Base-by-base conservation (phyloP, 257 asterid genomes). In the Lantana camara region DNA sequence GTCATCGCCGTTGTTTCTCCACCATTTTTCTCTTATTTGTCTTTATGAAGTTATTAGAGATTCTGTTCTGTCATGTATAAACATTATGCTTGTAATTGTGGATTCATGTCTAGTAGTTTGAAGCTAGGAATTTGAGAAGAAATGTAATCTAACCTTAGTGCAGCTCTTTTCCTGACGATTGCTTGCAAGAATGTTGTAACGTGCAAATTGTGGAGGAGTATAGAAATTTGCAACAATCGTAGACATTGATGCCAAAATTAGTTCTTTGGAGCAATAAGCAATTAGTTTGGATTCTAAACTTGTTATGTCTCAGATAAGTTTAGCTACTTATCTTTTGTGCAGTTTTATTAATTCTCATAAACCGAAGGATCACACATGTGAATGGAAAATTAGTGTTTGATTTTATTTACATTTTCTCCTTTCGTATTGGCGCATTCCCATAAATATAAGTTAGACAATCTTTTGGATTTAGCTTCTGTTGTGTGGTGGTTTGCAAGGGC, bases 401-500 rank as follows among this genome's bases (percentile, higher is more conserved):
- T n/a, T n/a, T n/a, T n/a, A n/a, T n/a, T n/a, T n/a, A n/a, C n/a
- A n/a, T n/a, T n/a, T n/a, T n/a, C n/a, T n/a, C n/a, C n/a, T n/a
- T n/a, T n/a, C n/a, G n/a, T n/a, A n/a, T n/a, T n/a, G n/a, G n/a
- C n/a, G n/a, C n/a, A n/a, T n/a, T n/a, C n/a, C n/a, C n/a, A n/a
- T n/a, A n/a, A n/a, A n/a, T n/a, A n/a, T n/a, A n/a, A n/a, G n/a
- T n/a, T n/a, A n/a, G n/a, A 57, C 24, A 42, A 19, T 20, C 21
- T 57, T n/a, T 45, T 17, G 22, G 35, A 47, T 57, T 57, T 72
- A 45, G 15, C 40, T 38, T 38, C 51, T 13, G 13, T n/a, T 73
- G 14, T 37, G 32, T 21, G 34, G n/a, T 34, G 50, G 29, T 19
- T 13, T 68, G 57, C 48, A 9, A 35, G 19, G 27, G 41, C 20